These are phyloP conservation scores for Rhytidhysteron rufulum DNA, from an alignment of 2,329 filamentous ascomycete genomes.

Conservation along the genomic window DNA sequence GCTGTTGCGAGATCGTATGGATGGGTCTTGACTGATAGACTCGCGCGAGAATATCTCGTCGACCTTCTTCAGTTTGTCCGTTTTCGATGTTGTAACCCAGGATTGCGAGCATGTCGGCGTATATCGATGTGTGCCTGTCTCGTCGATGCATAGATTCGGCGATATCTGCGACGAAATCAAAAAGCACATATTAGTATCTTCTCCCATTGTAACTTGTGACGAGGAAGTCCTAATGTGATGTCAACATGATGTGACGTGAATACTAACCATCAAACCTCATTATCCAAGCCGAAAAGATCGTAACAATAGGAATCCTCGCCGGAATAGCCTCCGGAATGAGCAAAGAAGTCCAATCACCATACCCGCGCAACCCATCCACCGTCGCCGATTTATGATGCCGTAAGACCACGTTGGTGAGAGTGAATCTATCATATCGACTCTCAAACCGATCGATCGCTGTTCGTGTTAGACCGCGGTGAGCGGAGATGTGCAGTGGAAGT, in stretches of 20 bases:
- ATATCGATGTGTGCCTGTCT: not conserved
- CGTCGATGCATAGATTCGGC: not conserved
- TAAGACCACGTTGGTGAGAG: not conserved
- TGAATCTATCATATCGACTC: not conserved
- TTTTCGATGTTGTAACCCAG: not conserved
- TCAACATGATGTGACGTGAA: not conserved
- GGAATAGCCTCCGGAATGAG: not conserved
- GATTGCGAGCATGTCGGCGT: not conserved
- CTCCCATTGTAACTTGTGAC: too few species aligned
- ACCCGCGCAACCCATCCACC: not conserved
- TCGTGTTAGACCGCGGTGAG: not conserved
- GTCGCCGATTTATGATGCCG: not conserved
- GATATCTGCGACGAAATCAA: too few species aligned
- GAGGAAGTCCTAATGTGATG: too few species aligned
- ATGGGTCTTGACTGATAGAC: not conserved
- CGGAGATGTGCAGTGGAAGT: not conserved
- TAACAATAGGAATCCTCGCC: not conserved
- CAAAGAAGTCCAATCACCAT: not conserved
- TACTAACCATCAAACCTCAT: not conserved
- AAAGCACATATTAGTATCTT: too few species aligned
- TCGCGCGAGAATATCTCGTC: not conserved
- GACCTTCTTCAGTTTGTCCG: not conserved
- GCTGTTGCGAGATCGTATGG: not conserved
- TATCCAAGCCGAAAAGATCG: not conserved
- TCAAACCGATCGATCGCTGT: not conserved